A percentile compares a stretch with the other conserved stretches of the same genome.
Conservation (phyloP, 1,139 yeast genomes). For the Trichomonascaceae sp. region DNA sequence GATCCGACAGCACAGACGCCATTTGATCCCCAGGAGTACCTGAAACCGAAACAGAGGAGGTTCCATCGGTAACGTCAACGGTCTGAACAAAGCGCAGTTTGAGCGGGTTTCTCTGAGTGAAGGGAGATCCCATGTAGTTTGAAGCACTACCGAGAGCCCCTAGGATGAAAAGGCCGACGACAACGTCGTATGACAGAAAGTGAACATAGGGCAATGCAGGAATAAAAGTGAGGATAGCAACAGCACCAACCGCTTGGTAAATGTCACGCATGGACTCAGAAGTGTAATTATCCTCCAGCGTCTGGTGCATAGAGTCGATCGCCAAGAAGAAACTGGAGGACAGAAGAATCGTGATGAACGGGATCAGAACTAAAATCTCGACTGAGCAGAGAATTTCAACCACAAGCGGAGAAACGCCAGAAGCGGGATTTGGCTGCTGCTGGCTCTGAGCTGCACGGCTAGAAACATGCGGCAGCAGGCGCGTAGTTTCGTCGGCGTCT, state of each 20-base stretch:
- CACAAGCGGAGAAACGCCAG: conserved; percentile 21
- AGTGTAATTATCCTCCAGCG: conserved; percentile 48
- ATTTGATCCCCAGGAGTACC: conserved; percentile 38
- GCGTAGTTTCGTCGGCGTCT: conserved; percentile 6
- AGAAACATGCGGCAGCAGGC: background rate
- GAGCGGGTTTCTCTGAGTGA: conserved; percentile 46
- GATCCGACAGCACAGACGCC: conserved; percentile 34
- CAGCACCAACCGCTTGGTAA: background rate
- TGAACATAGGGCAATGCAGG: conserved; percentile 59
- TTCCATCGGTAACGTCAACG: conserved; percentile 30
- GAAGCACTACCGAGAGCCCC: conserved; percentile 29
- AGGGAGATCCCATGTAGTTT: conserved; percentile 36
- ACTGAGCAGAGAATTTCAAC: conserved; percentile 25
- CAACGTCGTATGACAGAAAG: conserved; percentile 45
- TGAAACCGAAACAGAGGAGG: conserved; percentile 27
- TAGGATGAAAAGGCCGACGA: conserved; percentile 28
- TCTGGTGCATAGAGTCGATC: conserved; percentile 52
- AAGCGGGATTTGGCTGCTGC: too few relatives aligned
- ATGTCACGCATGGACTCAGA: background rate
- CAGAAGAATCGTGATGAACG: conserved; percentile 43
- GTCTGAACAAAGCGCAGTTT: conserved; percentile 57
- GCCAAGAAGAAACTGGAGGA: conserved; percentile 35
- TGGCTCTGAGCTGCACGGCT: background rate
- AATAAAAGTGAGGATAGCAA: background rate
- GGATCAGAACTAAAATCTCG: conserved; percentile 34